A percentile compares a stretch with the other conserved stretches of the same genome.
These are phyloP conservation scores for Nissolia schottii DNA, from an alignment of 306 rosid genomes.

Conservation along the genomic window DNA sequence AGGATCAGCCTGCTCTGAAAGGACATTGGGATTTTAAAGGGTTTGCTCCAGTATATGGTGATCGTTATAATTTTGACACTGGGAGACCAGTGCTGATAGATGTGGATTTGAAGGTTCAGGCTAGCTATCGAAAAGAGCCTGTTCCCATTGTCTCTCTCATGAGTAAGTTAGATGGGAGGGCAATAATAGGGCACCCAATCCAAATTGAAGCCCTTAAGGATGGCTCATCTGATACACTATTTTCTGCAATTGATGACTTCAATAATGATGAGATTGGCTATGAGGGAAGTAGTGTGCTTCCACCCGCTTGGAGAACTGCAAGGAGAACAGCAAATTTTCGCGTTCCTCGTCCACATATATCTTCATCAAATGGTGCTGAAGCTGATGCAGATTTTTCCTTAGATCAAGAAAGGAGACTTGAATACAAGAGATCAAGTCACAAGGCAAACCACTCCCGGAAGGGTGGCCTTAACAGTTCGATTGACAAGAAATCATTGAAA, in stretches of 20 bases:
- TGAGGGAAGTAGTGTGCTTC: slow-evolving; percentile 64
- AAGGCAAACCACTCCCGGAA: slow-evolving; percentile 49
- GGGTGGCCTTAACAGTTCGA: slow-evolving; percentile 35
- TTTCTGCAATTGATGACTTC: slow-evolving; percentile 53
- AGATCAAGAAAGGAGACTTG: slow-evolving; percentile 55
- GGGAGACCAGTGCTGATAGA: slow-evolving; percentile 66
- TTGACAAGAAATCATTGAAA: slow-evolving; percentile 52
- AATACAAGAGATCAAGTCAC: slow-evolving; percentile 45
- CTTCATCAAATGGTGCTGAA: slow-evolving; percentile 59
- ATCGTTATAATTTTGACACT: slow-evolving; percentile 38
- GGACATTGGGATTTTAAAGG: slow-evolving; percentile 65
- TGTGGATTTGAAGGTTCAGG: slow-evolving; percentile 86
- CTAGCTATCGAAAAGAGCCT: slow-evolving; percentile 73
- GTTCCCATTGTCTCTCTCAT: slow-evolving; percentile 91
- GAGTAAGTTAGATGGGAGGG: slow-evolving; percentile 85
- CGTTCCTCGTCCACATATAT: slow-evolving; percentile 75
- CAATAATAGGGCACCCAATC: slow-evolving; percentile 91
- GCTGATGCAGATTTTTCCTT: slow-evolving; percentile 38
- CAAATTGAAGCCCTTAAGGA: slow-evolving; percentile 74
- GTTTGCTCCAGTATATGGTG: slow-evolving; percentile 41
- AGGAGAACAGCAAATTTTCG: slow-evolving; percentile 93
- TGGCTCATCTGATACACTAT: slow-evolving; percentile 60
- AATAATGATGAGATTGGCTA: slow-evolving; percentile 50
- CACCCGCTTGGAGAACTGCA: slow-evolving; percentile 96
- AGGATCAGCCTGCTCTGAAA: slow-evolving; percentile 53